Evolutionary conservation across 2,329 filamentous ascomycete genomes (phyloP).

Genomic region (Colletotrichum salicis): DNA sequence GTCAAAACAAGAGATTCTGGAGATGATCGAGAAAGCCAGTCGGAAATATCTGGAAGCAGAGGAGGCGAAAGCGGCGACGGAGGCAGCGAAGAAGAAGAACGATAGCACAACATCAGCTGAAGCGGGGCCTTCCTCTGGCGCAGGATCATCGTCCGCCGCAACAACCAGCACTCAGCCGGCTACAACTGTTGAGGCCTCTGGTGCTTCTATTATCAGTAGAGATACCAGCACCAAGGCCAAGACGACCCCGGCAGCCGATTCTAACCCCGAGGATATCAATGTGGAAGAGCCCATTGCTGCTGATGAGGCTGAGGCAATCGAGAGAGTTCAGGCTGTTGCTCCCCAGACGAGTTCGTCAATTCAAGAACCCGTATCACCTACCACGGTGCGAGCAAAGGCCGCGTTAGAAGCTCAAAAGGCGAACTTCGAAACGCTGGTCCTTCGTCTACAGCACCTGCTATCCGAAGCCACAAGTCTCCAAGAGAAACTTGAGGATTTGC

Average conservation of each 20-base stretch:
- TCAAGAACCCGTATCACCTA: constrained; percentile 24
- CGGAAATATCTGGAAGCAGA: constrained; percentile 59
- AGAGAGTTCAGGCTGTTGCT: not conserved
- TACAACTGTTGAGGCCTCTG: not conserved
- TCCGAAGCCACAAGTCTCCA: constrained; percentile 42
- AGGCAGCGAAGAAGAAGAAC: not conserved
- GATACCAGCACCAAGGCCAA: constrained; percentile 1
- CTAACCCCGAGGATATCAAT: constrained; percentile 60
- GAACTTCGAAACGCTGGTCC: constrained; percentile 47
- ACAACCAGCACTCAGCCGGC: not conserved
- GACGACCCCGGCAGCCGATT: constrained; percentile 1
- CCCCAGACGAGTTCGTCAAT: not conserved
- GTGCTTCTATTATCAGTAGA: not conserved
- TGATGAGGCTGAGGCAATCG: constrained; percentile 43
- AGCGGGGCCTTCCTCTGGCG: not conserved
- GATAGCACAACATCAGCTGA: not conserved
- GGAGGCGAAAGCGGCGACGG: constrained; percentile 40
- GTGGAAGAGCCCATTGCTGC: constrained; percentile 50
- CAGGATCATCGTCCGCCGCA: not conserved
- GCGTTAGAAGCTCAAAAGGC: constrained; percentile 44
- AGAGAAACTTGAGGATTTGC: constrained; percentile 45
- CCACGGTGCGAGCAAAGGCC: constrained; percentile 22
- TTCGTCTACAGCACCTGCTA: constrained; percentile 47
- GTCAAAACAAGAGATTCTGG: constrained; percentile 59
- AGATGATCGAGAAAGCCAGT: constrained; percentile 62